Conservation (phyloP, 2,329 filamentous ascomycete species). For the Aspergillus sp. region DNA sequence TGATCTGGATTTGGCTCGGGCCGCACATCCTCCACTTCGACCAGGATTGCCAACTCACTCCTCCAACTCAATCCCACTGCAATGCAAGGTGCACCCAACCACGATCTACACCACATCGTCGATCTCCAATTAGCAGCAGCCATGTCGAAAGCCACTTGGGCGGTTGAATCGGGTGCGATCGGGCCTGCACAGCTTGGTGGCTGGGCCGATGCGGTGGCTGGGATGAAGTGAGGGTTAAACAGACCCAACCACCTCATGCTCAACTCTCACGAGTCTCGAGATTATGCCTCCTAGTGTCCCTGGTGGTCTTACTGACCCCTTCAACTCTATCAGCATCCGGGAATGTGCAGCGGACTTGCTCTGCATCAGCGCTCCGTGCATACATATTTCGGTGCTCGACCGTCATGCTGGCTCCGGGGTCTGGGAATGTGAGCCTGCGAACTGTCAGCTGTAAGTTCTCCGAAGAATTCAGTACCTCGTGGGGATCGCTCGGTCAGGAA, state of each 20-base stretch:
- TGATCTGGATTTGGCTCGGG: not conserved
- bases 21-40: not conserved
- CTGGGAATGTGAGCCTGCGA: conserved; percentile 29
- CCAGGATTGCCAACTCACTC: conserved; percentile 10
- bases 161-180: conserved; percentile 2
- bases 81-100: conserved; percentile 7
- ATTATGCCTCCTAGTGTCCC: not conserved
- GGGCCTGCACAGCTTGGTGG: not conserved
- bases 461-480: not conserved
- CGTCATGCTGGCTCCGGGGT: conserved; percentile 25
- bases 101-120: not conserved
- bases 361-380: conserved; percentile 17
- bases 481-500: not conserved
- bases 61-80: not conserved
- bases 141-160: conserved; percentile 10
- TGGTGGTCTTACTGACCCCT: not conserved
- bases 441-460: conserved; percentile 39
- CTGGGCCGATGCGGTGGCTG: conserved; percentile 16
- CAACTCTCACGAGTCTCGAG: not conserved
- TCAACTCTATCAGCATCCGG: conserved; percentile 8
- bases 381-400: conserved; percentile 18
- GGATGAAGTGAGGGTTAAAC: conserved; percentile 6
- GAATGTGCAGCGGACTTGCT: conserved; percentile 15
- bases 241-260: conserved; percentile 3
- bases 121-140: conserved; percentile 9